Base-by-base conservation (phyloP, 2,329 filamentous ascomycete species). In the Colletotrichum sansevieriae region DNA sequence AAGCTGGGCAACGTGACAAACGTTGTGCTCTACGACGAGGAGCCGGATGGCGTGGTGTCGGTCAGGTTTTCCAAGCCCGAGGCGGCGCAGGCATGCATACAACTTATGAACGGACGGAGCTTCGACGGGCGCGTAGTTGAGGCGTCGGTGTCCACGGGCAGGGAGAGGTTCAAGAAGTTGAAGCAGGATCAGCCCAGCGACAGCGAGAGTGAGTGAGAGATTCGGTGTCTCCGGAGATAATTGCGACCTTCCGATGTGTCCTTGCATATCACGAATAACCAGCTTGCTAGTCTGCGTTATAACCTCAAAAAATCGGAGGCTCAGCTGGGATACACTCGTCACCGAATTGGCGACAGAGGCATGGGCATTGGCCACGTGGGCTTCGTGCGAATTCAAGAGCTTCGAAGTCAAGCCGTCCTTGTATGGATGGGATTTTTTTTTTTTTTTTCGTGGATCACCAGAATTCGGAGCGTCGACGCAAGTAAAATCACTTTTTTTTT, bases 1-100 rank as follows among this genome's bases (percentile, higher is more conserved):
- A 97, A 97, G 80, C 83, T 96, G 13, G 96, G 96, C 3, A 86
- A 91, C 25, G 93, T 98, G 41, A 97, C 94, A 37, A 98, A 97
- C 76, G 93, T 98, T 46, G 90, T 96, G 3, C 83, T 99, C 15
- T 99, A 92, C 78, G 96, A 99, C 78, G 85, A 91, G 71, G 97
- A 99, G 79, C 82, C 88, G 4, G 92, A 94, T 0, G 96, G 96
- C 18, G 87, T 98, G 43, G 92, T 95, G 9, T 95, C 90, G 62
- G 92, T 99, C 71, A 90, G 92, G 74, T 99, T 97, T 82, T 83
- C 85, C 63, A 89, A 92, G 44, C 83, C 87, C 4, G 88, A 92
- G 67, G 87, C 91, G 2, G 95, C 95, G 3, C 83, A 83, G 65
- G 89, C 87, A 9, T 97, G 94, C 77, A 88, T 95, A 46, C 77